Base-by-base conservation (phyloP, 2,329 filamentous ascomycete species). In the Phaeosphaeriaceae sp. region DNA sequence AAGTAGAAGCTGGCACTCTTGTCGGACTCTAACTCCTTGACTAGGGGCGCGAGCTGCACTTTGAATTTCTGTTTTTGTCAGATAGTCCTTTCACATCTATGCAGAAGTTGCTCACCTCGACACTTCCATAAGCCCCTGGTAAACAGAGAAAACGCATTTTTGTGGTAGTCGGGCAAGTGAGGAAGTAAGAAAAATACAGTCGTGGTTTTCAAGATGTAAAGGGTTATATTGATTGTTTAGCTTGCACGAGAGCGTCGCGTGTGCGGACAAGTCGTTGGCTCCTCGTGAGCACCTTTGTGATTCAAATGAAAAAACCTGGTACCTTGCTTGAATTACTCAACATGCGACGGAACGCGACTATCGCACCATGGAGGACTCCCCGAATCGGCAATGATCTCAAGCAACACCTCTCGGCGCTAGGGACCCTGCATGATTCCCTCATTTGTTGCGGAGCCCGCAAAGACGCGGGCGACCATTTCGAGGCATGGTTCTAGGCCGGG, bases 61-160 rank as follows among this genome's bases (percentile, higher is more conserved):
- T 67, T 63, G 57, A 70, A 70, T 56, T 72, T 70, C 69, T 72
- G 41, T 15, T 15, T 19, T 21, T 25, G 33, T 58, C 19, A 58
- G 48, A 48, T 21, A 6, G 5, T 10, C 51, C 7, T 6, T 13
- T 25, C 1, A 49, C 17, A 15, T 9, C 3, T 13, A 10, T 19
- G 6, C 9, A 41, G 1, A 7, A 13, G 54, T 47, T 55, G 53
- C 62, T 48, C 45, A 70, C 69, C 40, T 72, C 69, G 19, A 61
- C 60, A 52, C 62, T 72, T 24, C 68, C 69, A 49, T 63, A 72
- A 24, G 69, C 69, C 20, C 69, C 69, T n/a, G 69, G 65, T 15
- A 71, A 59, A 50, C 66, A 69, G 41, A 71, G 48, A 31, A 71
- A 68, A 47, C 50, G 65, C 63, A 63, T 66, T 6, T 40, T 33